Evolutionary conservation across 768 basidiomycete species (phyloP), one percentile per base, ranked within the genome.

Genomic region (Collybia nuda): DNA sequence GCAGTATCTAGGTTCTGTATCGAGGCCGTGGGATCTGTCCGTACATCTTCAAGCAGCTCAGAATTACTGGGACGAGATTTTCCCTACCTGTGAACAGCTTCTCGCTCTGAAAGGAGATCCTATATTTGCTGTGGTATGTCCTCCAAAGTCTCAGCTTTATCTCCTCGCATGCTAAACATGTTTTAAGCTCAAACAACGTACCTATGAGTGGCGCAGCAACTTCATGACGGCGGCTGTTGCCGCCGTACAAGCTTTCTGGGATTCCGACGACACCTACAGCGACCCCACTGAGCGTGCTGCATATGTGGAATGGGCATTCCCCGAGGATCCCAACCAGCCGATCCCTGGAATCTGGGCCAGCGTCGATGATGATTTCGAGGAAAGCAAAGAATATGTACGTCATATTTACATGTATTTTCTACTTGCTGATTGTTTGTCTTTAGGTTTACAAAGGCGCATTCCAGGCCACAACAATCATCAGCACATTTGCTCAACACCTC

Each of bases 391-490:
- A 4, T 7, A 26, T 26, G 24, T 26, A 26, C 15, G 44, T 46
- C 23, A 46, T 5, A 15, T 6, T 23, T 32, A 21, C 18, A 19
- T 23, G 19, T 45, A 14, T 22, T 4, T 22, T 12, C 6, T 19
- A 26, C 40, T 29, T 32, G 36, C 37, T 14, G 19, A 29, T 21
- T 43, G 17, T 15, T 32, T n/a, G n/a, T 15, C 17, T 35, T 18
- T 22, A 50, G 49, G 23, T 50, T 29, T 50, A 44, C 28, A 37
- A 36, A 43, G 49, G 49, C 18, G 21, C 12, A 23, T 50, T 50
- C 35, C 36, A 41, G 11, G 28, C 49, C 32, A 29, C 22, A 28
- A 23, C 24, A 23, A 29, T 49, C 26, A 19, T 49, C 15, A 26
- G 23, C 28, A 41, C 48, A 40, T 50, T 50, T 41, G 29, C 39